phyloP scores from a whole-genome alignment of 768 basidiomycete genomes.

The Gymnopilus junonius region DNA sequence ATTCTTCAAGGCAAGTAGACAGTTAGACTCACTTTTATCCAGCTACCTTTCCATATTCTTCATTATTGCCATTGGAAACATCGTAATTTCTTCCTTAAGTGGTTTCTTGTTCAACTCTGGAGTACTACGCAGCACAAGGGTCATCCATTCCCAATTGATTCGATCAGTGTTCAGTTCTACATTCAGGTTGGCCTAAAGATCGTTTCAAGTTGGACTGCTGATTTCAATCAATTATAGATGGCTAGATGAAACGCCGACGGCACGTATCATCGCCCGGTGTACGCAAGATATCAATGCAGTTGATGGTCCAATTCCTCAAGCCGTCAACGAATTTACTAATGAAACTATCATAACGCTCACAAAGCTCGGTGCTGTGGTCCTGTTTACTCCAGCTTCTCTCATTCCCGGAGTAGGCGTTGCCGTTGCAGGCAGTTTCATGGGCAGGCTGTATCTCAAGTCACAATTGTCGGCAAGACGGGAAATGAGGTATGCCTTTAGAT shows the following conservation, averaged over 20 bases:
- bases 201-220: background rate
- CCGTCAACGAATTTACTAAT: constrained; percentile 30
- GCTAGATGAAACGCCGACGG: constrained; percentile 29
- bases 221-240: constrained; percentile 26
- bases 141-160: constrained; percentile 7
- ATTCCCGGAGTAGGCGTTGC: constrained; percentile 47
- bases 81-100: background rate
- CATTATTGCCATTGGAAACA: background rate
- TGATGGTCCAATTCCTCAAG: constrained; percentile 44
- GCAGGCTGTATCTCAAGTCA: constrained; percentile 44
- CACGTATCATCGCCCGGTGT: constrained; percentile 22
- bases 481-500: constrained; percentile 25
- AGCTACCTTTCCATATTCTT: background rate
- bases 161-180: constrained; percentile 22
- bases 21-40: too few species aligned
- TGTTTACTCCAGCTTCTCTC: constrained; percentile 47
- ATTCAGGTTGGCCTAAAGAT: constrained; percentile 8
- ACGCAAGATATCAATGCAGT: constrained; percentile 40
- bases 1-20: background rate
- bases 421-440: constrained; percentile 44
- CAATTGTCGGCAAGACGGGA: constrained; percentile 50
- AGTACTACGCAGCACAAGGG: constrained; percentile 26
- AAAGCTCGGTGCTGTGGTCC: constrained; percentile 44
- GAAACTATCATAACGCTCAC: constrained; percentile 38
- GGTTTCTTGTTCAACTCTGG: background rate